phyloP scores from a whole-genome alignment of 768 basidiomycete species.

The Lactifluus piperatus region DNA sequence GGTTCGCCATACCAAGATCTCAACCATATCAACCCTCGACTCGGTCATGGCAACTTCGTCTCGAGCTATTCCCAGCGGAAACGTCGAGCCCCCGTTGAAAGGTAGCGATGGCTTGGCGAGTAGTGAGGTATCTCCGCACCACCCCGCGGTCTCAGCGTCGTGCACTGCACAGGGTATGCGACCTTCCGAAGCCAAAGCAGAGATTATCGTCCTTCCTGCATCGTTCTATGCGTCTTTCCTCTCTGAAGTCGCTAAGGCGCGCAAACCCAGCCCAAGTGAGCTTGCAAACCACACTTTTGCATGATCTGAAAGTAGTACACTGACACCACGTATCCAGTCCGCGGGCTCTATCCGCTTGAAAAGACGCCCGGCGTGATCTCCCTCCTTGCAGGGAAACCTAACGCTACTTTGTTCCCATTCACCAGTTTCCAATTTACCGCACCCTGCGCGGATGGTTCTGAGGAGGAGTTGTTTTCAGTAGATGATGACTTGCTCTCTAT shows the following conservation, averaged over 20 bases:
- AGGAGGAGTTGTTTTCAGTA: conserved; percentile 45
- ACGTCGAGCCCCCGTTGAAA: not conserved
- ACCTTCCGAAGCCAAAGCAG: not conserved
- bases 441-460: conserved; percentile 37
- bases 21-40: too few relatives aligned
- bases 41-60: not conserved
- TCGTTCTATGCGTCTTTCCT: conserved; percentile 52
- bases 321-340: conserved; percentile 30
- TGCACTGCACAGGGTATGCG: not conserved
- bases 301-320: not conserved
- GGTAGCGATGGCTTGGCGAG: not conserved
- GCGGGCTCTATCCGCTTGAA: conserved; percentile 71
- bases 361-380: conserved; percentile 69
- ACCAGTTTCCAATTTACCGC: conserved; percentile 63
- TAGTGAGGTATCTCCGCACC: not conserved
- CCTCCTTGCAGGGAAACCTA: conserved; percentile 87
- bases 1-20: too few relatives aligned
- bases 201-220: conserved; percentile 33
- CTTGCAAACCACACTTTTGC: not conserved
- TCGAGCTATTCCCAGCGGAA: not conserved
- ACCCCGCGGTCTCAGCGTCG: not conserved
- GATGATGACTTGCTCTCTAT: conserved; percentile 49
- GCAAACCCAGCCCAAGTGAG: conserved; percentile 51
- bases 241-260: conserved; percentile 51
- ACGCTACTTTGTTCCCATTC: conserved; percentile 86